Percentiles rank a stretch among this genome's conserved stretches.
Conservation (phyloP, 2,329 filamentous ascomycete species). For the Aspergillus brasiliensis region DNA sequence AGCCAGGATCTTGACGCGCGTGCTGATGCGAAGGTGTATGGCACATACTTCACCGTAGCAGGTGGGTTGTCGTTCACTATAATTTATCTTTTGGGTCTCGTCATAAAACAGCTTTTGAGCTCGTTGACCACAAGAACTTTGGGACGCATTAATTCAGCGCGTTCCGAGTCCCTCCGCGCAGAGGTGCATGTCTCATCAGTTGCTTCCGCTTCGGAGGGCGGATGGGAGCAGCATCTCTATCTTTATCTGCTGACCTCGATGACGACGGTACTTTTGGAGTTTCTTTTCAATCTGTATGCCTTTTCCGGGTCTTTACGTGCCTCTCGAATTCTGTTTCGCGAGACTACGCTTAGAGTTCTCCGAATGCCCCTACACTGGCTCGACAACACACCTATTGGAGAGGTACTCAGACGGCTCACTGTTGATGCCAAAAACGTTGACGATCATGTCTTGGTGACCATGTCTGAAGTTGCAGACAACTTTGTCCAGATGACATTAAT, state of each 20-base stretch:
- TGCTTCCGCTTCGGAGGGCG: not conserved
- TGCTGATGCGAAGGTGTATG: not conserved
- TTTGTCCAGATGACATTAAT: not conserved
- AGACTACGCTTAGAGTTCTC: not conserved
- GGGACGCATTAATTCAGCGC: not conserved
- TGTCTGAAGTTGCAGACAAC: not conserved
- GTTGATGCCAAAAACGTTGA: not conserved
- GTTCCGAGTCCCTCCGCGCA: not conserved
- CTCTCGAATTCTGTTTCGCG: not conserved
- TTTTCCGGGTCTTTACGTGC: not conserved
- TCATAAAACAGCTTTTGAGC: not conserved
- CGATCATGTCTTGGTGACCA: not conserved
- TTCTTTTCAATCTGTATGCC: not conserved
- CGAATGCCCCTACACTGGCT: not conserved
- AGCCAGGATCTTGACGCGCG: not conserved
- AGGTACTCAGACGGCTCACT: not conserved
- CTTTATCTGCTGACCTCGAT: not conserved
- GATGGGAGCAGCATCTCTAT: not conserved
- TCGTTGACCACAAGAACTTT: not conserved
- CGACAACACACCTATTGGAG: not conserved
- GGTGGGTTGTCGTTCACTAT: not conserved
- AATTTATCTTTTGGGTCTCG: not conserved
- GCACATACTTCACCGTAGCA: not conserved
- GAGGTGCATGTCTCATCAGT: not conserved
- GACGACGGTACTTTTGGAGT: not conserved